Percentiles rank a stretch among this genome's conserved stretches.
These are phyloP conservation scores for Tulasnella sp. DNA, from an alignment of 768 basidiomycete genomes.

Conservation along the genomic window DNA sequence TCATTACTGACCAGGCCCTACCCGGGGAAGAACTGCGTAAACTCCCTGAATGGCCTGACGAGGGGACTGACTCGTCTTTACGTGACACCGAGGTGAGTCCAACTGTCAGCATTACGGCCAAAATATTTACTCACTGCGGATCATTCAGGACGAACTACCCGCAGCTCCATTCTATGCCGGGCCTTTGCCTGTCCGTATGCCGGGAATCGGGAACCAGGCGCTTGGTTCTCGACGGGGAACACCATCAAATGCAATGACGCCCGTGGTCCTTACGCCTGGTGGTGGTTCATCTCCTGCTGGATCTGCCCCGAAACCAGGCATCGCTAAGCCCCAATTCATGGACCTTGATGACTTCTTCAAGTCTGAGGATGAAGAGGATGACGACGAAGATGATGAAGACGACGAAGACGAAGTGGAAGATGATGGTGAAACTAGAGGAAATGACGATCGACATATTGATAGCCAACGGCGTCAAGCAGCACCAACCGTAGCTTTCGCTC, in stretches of 20 bases:
- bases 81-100: conserved; percentile 39
- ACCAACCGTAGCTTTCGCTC: background rate
- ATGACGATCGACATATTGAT: too few relatives aligned
- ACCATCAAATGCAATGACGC: conserved; percentile 31
- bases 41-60: conserved; percentile 81
- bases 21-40: conserved; percentile 32
- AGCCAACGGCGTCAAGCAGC: background rate
- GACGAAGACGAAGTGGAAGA: conserved; percentile 21
- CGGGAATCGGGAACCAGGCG: conserved; percentile 13
- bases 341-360: conserved; percentile 53
- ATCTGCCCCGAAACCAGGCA: conserved; percentile 22
- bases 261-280: conserved; percentile 48
- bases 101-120: background rate
- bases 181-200: conserved; percentile 19
- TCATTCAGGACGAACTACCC: conserved; percentile 37
- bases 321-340: conserved; percentile 31
- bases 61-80: conserved; percentile 66
- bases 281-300: conserved; percentile 28
- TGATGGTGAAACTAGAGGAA: conserved; percentile 20
- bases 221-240: conserved; percentile 30
- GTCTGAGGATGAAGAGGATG: conserved; percentile 49
- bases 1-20: conserved; percentile 47
- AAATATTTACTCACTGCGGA: background rate
- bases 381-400: conserved; percentile 32
- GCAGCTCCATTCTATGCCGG: conserved; percentile 25